Conservation (phyloP, 441 rosid genomes). For the Hura crepitans region DNA sequence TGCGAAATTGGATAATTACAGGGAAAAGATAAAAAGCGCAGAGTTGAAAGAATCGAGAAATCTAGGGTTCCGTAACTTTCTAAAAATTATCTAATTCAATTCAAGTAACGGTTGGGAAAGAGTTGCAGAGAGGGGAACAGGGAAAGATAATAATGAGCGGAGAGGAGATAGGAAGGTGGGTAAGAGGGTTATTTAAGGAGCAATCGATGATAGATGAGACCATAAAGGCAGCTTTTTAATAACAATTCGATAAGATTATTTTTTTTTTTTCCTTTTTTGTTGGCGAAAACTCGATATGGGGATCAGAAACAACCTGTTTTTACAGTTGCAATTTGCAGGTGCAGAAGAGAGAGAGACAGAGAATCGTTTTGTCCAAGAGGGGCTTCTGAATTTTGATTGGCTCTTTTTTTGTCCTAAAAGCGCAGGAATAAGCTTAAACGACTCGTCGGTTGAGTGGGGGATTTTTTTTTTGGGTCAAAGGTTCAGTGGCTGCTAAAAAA, state of each 20-base stretch:
- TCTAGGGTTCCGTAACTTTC: conserved; percentile 12
- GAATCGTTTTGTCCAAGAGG: too few relatives aligned
- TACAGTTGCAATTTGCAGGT: background rate
- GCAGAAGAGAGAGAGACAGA: background rate
- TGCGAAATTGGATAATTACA: background rate
- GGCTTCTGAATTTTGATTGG: too few relatives aligned
- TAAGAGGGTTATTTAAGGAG: background rate
- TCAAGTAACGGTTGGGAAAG: background rate
- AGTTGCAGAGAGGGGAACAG: background rate
- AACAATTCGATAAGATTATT: background rate
- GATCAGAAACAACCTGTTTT: background rate
- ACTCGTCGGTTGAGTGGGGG: too few relatives aligned
- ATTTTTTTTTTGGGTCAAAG: too few relatives aligned
- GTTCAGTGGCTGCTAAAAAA: too few relatives aligned
- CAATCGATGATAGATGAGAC: background rate
- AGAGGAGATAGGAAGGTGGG: background rate
- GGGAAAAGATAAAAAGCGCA: background rate
- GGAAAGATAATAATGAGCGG: background rate
- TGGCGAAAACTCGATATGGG: too few relatives aligned
- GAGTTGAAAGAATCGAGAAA: conserved; percentile 20
- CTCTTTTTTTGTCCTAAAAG: background rate
- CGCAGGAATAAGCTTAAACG: background rate
- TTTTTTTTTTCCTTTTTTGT: too few relatives aligned
- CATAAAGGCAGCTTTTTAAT: background rate
- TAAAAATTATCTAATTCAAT: background rate